Base-by-base conservation (phyloP, 2,329 filamentous ascomycete species). In the Zymoseptoria passerinii region DNA sequence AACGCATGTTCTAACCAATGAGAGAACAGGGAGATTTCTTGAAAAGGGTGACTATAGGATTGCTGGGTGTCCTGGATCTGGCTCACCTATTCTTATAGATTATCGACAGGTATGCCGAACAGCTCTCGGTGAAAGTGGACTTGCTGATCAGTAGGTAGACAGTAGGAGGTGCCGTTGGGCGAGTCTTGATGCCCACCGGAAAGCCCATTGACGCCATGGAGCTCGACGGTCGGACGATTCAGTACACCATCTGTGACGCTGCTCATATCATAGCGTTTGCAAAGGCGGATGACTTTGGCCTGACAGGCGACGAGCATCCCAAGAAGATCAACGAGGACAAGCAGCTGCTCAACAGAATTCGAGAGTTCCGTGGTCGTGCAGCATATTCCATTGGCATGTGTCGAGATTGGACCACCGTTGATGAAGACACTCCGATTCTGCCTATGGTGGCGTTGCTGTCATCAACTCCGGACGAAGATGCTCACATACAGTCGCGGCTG, bases 21-120 rank as follows among this genome's bases (percentile, higher is more conserved):
- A 50, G 5, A 48, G 48, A 8, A 60, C 56, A 27, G 58, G 60
- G 6, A 51, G 50, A 18, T 64, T 60, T 28, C 28, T 61, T 8
- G 62, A 58, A 44, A 58, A 52, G 28, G 60, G 62, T n/a, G 54
- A 59, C 6, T 59, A 62, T 53, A 28, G 18, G n/a, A 64, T 61
- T 23, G 60, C 62, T 44, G 62, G 58, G 23, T 61, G 59, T 52
- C 58, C 55, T 7, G 59, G 63, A 7, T 60, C 49, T 35, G 63
- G 63, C 48, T 58, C 59, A 28, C 63, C 63, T 10, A 58, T 65
- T 19, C 58, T 63, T 18, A 65, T 61, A 58, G 62, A 63, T 53
- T 65, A 60, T 55, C 58, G 61, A 18, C 48, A 58, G 40, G 52
- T 54, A 27, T 23, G 48, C 51, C 9, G 23, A 29, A 44, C 35